phyloP scores from a whole-genome alignment of 345 rosid species.

The Raphanus raphanistrum region DNA sequence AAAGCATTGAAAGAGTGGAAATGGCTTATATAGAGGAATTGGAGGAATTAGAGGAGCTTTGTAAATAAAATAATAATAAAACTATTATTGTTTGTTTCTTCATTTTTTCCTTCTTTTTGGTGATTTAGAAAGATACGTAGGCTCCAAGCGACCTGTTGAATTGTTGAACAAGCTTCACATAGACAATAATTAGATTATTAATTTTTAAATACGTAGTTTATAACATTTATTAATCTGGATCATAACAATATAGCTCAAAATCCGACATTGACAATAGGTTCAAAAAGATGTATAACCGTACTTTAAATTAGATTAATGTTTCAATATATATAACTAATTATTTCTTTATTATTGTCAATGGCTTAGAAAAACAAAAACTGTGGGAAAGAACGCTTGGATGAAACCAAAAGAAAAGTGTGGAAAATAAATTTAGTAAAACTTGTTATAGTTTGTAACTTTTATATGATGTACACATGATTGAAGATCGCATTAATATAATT shows the following conservation, averaged over 20 bases:
- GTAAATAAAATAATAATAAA: slow-evolving; percentile 10
- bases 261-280: background rate
- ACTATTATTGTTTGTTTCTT: background rate
- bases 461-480: slow-evolving; percentile 23
- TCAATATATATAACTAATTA: background rate
- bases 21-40: slow-evolving; percentile 70
- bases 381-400: slow-evolving; percentile 8
- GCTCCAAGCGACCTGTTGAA: slow-evolving; percentile 63
- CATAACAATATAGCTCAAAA: background rate
- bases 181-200: slow-evolving; percentile 30
- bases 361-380: background rate
- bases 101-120: slow-evolving; percentile 31
- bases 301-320: background rate
- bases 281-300: background rate
- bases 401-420: slow-evolving; percentile 22
- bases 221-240: background rate
- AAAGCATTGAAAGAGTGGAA: slow-evolving; percentile 40
- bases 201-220: background rate
- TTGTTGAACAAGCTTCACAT: slow-evolving; percentile 52
- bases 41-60: slow-evolving; percentile 35
- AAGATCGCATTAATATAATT: slow-evolving; percentile 4
- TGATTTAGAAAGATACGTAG: slow-evolving; percentile 65
- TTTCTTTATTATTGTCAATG: background rate
- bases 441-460: slow-evolving; percentile 25
- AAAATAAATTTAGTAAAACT: slow-evolving; percentile 21